phyloP scores from a whole-genome alignment of 768 basidiomycete species.

The Termitomyces sp. region DNA sequence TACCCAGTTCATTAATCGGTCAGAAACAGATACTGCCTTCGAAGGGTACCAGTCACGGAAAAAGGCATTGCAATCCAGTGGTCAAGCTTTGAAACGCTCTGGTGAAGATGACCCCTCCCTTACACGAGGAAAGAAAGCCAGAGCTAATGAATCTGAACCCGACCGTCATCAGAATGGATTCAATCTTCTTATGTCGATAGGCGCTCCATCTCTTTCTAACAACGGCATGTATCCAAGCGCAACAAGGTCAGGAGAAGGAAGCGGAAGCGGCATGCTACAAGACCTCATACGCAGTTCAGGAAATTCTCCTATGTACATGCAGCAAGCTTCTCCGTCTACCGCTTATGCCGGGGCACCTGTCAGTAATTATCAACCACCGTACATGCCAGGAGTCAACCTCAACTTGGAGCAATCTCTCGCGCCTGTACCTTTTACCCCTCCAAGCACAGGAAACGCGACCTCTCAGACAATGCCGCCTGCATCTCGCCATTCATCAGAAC shows the following conservation, averaged over 20 bases:
- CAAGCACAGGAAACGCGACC: slow-evolving; percentile 20
- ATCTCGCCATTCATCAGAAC: slow-evolving; percentile 30
- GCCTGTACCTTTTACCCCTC: slow-evolving; percentile 42
- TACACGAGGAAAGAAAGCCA: slow-evolving; percentile 46
- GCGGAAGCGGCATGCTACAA: slow-evolving; percentile 42
- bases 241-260: slow-evolving; percentile 37
- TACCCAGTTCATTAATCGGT: slow-evolving; percentile 73
- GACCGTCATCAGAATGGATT: slow-evolving; percentile 40
- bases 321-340: slow-evolving; percentile 33
- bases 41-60: slow-evolving; percentile 82
- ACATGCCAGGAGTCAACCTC: slow-evolving; percentile 54
- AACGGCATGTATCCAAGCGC: slow-evolving; percentile 42
- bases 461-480: slow-evolving; percentile 29
- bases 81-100: slow-evolving; percentile 43
- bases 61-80: slow-evolving; percentile 27
- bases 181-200: slow-evolving; percentile 54
- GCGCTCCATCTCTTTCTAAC: slow-evolving; percentile 24
- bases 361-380: slow-evolving; percentile 39
- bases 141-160: slow-evolving; percentile 36
- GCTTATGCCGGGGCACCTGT: slow-evolving; percentile 35
- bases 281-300: slow-evolving; percentile 51
- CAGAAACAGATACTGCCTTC: slow-evolving; percentile 92
- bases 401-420: slow-evolving; percentile 49
- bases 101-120: slow-evolving; percentile 40
- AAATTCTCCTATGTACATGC: slow-evolving; percentile 61